A percentile compares a stretch with the other conserved stretches of the same genome.
Conservation (phyloP, 192 early-diverging fungal genomes). For the Entomortierella lignicola region DNA sequence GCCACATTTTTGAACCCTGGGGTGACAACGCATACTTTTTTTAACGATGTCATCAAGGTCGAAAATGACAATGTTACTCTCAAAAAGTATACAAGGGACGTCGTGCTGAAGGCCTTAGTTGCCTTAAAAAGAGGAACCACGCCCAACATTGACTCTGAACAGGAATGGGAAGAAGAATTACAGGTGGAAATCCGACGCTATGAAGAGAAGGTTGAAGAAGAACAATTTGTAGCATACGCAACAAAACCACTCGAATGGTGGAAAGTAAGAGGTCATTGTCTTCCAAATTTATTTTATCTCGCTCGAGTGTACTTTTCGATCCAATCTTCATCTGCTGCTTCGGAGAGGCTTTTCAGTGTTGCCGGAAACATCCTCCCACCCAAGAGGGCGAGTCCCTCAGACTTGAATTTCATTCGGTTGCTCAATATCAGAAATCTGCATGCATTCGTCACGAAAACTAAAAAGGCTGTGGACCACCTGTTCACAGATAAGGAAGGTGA, state of each 20-base stretch:
- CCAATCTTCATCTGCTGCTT: conserved; percentile 1
- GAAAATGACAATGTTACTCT: background rate
- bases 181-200: background rate
- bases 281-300: background rate
- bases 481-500: too few species aligned
- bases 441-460: too few species aligned
- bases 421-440: too few species aligned
- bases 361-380: background rate
- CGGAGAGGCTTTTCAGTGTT: conserved; percentile 1
- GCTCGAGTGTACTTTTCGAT: background rate
- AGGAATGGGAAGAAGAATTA: background rate
- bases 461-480: too few species aligned
- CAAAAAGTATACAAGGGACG: background rate
- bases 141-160: too few species aligned
- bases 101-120: too few species aligned
- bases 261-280: background rate
- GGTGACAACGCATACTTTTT: background rate
- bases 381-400: background rate
- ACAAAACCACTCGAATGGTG: conserved; percentile 3
- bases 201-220: background rate
- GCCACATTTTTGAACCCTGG: background rate
- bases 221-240: background rate
- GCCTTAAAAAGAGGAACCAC: too few species aligned
- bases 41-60: background rate
- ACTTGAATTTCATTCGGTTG: background rate